Percentiles rank a stretch among this genome's conserved stretches.
phyloP scores from a whole-genome alignment of 805 yeast genomes.

The Clavispora carvajalis region DNA sequence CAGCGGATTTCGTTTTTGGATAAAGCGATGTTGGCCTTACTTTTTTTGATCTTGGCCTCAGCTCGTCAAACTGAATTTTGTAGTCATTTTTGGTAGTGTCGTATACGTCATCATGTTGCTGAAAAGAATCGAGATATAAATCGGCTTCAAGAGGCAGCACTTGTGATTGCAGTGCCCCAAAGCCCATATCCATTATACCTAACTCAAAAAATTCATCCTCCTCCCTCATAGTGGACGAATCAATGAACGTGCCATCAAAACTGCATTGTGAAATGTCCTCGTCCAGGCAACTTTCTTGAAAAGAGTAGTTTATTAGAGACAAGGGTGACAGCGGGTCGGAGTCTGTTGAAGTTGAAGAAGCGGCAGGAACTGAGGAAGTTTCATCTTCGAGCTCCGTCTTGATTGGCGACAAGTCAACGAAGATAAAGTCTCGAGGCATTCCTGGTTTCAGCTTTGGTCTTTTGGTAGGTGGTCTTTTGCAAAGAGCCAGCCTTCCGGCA shows the following conservation, averaged over 20 bases:
- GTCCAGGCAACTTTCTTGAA: not conserved
- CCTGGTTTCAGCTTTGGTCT: slow-evolving; percentile 43
- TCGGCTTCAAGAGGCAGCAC: not conserved
- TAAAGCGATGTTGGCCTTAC: slow-evolving; percentile 23
- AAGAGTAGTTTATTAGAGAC: not conserved
- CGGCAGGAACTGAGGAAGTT: slow-evolving; percentile 1
- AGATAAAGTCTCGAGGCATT: slow-evolving; percentile 41
- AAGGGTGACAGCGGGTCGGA: not conserved
- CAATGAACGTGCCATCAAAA: slow-evolving; percentile 3
- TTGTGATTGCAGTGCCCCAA: slow-evolving; percentile 3
- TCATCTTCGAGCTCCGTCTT: slow-evolving; percentile 21
- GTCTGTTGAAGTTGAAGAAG: not conserved
- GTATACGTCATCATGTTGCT: not conserved
- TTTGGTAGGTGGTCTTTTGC: slow-evolving; percentile 35
- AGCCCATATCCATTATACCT: slow-evolving; percentile 25
- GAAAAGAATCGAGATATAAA: not conserved
- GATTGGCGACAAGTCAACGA: slow-evolving; percentile 41
- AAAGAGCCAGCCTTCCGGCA: slow-evolving; percentile 30
- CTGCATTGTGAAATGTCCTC: slow-evolving; percentile 4
- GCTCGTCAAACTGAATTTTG: not conserved
- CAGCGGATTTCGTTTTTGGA: slow-evolving; percentile 15
- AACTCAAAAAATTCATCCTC: slow-evolving; percentile 19
- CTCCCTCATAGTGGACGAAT: slow-evolving; percentile 2
- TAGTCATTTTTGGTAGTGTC: slow-evolving; percentile 1
- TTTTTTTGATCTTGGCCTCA: no score